A percentile compares a stretch with the other conserved stretches of the same genome.
Evolutionary conservation across 2,329 filamentous ascomycete species (phyloP).

Genomic region (Lachnellula hyalina): DNA sequence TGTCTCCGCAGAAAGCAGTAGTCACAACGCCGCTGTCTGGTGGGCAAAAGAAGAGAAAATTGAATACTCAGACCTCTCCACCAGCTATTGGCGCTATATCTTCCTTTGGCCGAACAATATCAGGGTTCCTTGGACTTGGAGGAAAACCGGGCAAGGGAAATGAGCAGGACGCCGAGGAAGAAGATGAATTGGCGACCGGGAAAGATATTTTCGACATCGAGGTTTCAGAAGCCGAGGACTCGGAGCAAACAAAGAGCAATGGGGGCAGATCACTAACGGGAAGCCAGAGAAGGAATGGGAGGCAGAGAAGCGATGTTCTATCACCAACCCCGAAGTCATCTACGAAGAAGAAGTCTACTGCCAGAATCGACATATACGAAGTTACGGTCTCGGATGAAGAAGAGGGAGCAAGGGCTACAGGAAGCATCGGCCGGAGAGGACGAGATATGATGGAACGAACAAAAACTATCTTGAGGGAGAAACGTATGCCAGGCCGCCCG

Average conservation of each 20-base stretch:
- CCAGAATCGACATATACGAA: constrained; percentile 2
- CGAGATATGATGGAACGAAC: not conserved
- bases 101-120: not conserved
- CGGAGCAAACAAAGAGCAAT: not conserved
- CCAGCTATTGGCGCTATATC: not conserved
- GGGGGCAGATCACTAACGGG: not conserved
- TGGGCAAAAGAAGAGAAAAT: constrained; percentile 14
- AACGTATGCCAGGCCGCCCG: constrained; percentile 11
- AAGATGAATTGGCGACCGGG: constrained; percentile 6
- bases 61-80: constrained; percentile 10
- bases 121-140: not conserved
- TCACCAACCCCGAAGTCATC: constrained; percentile 1
- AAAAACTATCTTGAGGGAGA: constrained; percentile 7
- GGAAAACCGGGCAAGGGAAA: constrained; percentile 2
- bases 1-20: constrained; percentile 9
- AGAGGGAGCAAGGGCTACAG: constrained; percentile 2
- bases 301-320: constrained; percentile 3
- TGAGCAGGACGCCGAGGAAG: not conserved
- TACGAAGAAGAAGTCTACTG: constrained; percentile 1
- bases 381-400: constrained; percentile 6
- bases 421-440: constrained; percentile 3
- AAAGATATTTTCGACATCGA: constrained; percentile 12
- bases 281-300: not conserved
- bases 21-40: constrained; percentile 6
- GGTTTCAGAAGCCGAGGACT: constrained; percentile 7